phyloP scores from a whole-genome alignment of 495 filamentous ascomycete genomes.

The Parachaetomium inaequale region DNA sequence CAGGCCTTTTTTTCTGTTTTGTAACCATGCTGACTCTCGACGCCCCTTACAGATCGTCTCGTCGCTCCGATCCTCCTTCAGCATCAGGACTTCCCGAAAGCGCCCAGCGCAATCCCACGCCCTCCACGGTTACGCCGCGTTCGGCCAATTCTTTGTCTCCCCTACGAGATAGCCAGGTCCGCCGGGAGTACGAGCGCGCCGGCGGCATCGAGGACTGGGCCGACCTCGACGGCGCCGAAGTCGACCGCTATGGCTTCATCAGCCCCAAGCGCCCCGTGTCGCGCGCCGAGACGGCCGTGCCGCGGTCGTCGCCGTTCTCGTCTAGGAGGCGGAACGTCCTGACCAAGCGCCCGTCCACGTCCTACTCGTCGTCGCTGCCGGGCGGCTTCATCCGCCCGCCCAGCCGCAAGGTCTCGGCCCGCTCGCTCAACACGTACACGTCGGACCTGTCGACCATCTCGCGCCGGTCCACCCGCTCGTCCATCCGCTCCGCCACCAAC shows the following conservation, averaged over 20 bases:
- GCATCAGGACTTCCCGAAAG: slow-evolving; percentile 5
- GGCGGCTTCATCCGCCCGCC: slow-evolving; percentile 33
- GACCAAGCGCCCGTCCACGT: slow-evolving; percentile 38
- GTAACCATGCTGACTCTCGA: slow-evolving; percentile 1
- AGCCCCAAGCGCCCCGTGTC: slow-evolving; percentile 43
- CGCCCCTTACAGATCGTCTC: slow-evolving; percentile 13
- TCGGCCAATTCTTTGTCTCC: slow-evolving; percentile 43
- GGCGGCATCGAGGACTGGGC: slow-evolving; percentile 96
- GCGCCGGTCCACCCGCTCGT: slow-evolving; percentile 53
- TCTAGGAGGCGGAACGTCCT: slow-evolving; percentile 41
- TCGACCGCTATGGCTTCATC: slow-evolving; percentile 96
- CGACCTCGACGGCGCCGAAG: slow-evolving; percentile 76
- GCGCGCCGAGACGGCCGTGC: slow-evolving; percentile 35
- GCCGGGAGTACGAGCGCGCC: slow-evolving; percentile 51
- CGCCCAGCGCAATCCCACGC: slow-evolving; percentile 21
- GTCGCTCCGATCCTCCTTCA: slow-evolving; percentile 20
- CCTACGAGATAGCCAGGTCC: slow-evolving; percentile 36
- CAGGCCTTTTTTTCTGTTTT: slow-evolving; percentile 13
- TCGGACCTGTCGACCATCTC: slow-evolving; percentile 51
- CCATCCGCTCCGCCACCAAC: slow-evolving; percentile 65
- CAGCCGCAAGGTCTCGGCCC: slow-evolving; percentile 49
- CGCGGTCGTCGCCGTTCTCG: slow-evolving; percentile 32
- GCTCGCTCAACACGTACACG: slow-evolving; percentile 49
- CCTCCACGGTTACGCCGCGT: slow-evolving; percentile 28
- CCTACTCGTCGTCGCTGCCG: slow-evolving; percentile 37